Evolutionary conservation across 1,284 basidiomycete species (phyloP).

Genomic region (Leucoagaricus sp.): DNA sequence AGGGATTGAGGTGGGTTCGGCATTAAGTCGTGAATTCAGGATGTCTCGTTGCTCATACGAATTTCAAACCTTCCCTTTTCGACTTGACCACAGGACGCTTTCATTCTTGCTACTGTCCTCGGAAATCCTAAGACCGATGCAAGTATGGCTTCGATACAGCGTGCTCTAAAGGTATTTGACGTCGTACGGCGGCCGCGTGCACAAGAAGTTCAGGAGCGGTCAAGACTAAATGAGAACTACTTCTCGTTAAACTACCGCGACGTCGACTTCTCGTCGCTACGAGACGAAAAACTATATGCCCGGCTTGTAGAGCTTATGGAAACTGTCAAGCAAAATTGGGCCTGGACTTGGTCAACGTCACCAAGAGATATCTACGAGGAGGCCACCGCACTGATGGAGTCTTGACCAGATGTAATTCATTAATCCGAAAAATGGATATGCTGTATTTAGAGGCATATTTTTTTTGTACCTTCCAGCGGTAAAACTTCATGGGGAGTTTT

Average conservation of each 20-base stretch:
- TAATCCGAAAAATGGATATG: background rate
- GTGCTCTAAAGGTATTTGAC: conserved; percentile 48
- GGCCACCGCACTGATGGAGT: conserved; percentile 33
- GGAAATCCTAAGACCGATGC: conserved; percentile 42
- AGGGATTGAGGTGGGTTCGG: conserved; percentile 47
- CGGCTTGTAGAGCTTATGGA: conserved; percentile 34
- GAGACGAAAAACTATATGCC: conserved; percentile 30
- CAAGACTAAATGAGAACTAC: conserved; percentile 45
- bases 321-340: conserved; percentile 44
- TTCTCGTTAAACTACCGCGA: conserved; percentile 38
- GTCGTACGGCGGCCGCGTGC: conserved; percentile 46
- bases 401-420: background rate
- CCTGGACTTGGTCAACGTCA: conserved; percentile 43
- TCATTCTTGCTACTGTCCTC: conserved; percentile 48
- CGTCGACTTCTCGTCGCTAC: conserved; percentile 30
- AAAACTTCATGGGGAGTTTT: background rate
- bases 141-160: conserved; percentile 29
- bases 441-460: too few relatives aligned
- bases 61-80: conserved; percentile 3
- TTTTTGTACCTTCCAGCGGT: too few relatives aligned
- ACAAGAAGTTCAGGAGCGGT: conserved; percentile 41
- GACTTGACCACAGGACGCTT: conserved; percentile 46
- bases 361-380: conserved; percentile 34
- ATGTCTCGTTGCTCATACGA: background rate
- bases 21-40: background rate